Conservation (phyloP, 108 stramenopile species). For the Aurantiochytrium sp. region DNA sequence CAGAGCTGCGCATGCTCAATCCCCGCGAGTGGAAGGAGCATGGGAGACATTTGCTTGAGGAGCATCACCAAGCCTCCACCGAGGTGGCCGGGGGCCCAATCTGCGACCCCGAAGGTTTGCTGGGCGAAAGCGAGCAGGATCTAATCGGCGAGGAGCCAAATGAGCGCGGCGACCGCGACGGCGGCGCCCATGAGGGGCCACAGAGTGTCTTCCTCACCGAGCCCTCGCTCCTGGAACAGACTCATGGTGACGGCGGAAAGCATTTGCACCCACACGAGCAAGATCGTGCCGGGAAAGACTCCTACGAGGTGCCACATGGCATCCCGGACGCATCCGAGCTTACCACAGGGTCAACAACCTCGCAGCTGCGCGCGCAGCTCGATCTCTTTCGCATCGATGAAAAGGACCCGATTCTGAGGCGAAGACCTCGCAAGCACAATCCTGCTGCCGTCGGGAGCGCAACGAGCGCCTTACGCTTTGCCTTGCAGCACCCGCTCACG, state of each 20-base stretch:
- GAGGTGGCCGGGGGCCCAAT: no score
- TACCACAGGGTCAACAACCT: background rate
- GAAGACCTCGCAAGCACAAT: background rate
- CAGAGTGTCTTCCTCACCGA: conserved; percentile 2
- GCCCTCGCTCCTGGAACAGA: background rate
- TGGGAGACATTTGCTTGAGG: background rate
- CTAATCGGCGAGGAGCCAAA: no score
- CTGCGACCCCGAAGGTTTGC: no score
- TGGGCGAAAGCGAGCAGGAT: no score
- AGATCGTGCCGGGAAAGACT: background rate
- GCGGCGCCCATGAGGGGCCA: no score
- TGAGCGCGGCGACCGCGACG: no score
- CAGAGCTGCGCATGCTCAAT: background rate
- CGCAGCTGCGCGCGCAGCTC: background rate
- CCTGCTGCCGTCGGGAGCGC: background rate
- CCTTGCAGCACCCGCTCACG: background rate
- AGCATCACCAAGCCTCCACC: no score
- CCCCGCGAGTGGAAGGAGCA: background rate
- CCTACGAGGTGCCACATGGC: background rate
- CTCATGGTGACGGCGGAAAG: background rate
- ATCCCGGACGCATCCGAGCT: background rate
- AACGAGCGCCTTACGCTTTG: background rate
- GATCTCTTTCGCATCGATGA: background rate
- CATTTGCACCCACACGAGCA: background rate
- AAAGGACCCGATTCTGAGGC: no score